Evolutionary conservation across 805 yeast genomes (phyloP).

Genomic region (Suhomyces kilbournensis): DNA sequence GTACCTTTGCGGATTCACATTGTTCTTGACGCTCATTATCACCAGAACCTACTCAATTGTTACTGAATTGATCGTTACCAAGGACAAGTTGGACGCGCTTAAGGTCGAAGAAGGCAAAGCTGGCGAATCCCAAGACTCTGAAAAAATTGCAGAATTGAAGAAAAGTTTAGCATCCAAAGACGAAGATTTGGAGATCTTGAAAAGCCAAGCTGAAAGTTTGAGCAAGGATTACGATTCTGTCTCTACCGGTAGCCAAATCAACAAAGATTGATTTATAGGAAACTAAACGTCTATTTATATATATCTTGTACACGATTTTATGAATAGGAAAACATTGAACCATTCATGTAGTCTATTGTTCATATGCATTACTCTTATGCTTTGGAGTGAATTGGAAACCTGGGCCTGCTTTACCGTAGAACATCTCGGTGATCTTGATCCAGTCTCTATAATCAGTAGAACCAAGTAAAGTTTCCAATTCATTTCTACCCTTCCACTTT

Average conservation of each 20-base stretch:
- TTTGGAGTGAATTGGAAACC: slow-evolving; percentile 82
- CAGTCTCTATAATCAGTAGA: slow-evolving; percentile 86
- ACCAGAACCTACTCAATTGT: slow-evolving; percentile 82
- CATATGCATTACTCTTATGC: slow-evolving; percentile 88
- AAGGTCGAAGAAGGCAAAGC: slow-evolving; percentile 18
- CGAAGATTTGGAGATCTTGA: slow-evolving; percentile 60
- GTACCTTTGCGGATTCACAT: slow-evolving; percentile 92
- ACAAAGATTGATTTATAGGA: not conserved
- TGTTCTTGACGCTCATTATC: slow-evolving; percentile 82
- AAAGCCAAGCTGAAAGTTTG: slow-evolving; percentile 69
- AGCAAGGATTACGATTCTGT: slow-evolving; percentile 56
- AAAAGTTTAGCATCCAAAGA: slow-evolving; percentile 51
- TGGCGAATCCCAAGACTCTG: slow-evolving; percentile 22
- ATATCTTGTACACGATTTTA: not conserved
- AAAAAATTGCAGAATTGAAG: slow-evolving; percentile 48
- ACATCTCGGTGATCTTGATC: slow-evolving; percentile 95
- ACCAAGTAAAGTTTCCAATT: slow-evolving; percentile 84
- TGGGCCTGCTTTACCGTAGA: slow-evolving; percentile 80
- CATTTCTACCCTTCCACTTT: slow-evolving; percentile 88
- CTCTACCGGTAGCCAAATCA: slow-evolving; percentile 2
- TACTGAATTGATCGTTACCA: slow-evolving; percentile 63
- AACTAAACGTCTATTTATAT: not conserved
- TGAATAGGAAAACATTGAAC: not conserved
- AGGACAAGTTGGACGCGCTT: slow-evolving; percentile 51
- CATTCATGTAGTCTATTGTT: slow-evolving; percentile 9